Conservation (phyloP, 1,139 yeast species). For the Geotrichum australiense region DNA sequence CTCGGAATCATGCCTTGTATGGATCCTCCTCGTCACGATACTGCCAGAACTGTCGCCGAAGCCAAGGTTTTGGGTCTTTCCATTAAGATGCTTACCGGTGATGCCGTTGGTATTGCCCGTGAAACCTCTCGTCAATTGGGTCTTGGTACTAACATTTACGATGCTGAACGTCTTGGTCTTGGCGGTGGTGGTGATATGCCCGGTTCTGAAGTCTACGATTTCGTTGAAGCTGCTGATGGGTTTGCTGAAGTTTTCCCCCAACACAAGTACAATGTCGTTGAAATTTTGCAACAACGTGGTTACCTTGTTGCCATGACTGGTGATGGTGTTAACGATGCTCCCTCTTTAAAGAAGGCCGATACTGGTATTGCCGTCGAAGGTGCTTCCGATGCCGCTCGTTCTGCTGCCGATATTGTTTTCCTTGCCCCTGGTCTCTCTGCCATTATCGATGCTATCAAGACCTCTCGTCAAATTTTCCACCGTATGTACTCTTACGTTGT, state of each 20-base stretch:
- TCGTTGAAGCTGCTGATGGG: slow-evolving; percentile 74
- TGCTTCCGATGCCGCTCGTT: slow-evolving; percentile 75
- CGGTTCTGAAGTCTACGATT: slow-evolving; percentile 67
- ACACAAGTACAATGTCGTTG: slow-evolving; percentile 75
- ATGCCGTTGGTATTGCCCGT: slow-evolving; percentile 69
- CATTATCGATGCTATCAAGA: slow-evolving; percentile 68
- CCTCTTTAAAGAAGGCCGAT: slow-evolving; percentile 73
- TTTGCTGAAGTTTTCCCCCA: slow-evolving; percentile 79
- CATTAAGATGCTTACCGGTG: slow-evolving; percentile 69
- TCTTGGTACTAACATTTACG: slow-evolving; percentile 63
- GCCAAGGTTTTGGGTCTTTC: slow-evolving; percentile 60
- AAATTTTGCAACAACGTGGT: slow-evolving; percentile 69
- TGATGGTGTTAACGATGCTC: slow-evolving; percentile 78
- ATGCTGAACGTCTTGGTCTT: slow-evolving; percentile 64
- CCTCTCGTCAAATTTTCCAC: slow-evolving; percentile 77
- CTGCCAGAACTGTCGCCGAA: slow-evolving; percentile 61
- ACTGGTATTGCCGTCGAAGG: slow-evolving; percentile 80
- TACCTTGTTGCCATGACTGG: slow-evolving; percentile 79
- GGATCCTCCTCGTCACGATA: slow-evolving; percentile 72
- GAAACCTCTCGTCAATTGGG: slow-evolving; percentile 68
- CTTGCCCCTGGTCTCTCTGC: slow-evolving; percentile 76
- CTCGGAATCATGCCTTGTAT: slow-evolving; percentile 69
- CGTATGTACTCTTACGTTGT: slow-evolving; percentile 75
- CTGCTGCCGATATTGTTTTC: slow-evolving; percentile 75
- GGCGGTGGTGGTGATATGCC: slow-evolving; percentile 72